Conservation (phyloP, 2,329 filamentous ascomycete species). For the Cladosporium velox region DNA sequence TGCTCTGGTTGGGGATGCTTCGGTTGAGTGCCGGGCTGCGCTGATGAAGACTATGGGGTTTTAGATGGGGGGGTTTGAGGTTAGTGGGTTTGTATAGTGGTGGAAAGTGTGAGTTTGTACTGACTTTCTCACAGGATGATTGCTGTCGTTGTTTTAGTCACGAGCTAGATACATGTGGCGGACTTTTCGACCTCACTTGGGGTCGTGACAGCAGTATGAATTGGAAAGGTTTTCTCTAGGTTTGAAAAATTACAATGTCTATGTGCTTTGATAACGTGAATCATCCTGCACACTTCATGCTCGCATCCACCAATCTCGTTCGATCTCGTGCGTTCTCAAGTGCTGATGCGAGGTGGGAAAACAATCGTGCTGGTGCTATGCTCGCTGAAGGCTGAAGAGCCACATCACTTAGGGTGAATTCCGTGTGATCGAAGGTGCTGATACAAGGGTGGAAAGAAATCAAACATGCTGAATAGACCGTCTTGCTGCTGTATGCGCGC, state of each 20-base stretch:
- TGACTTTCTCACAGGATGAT: not conserved
- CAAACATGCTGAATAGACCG: not conserved
- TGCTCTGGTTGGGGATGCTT: not conserved
- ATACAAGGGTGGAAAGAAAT: not conserved
- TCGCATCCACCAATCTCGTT: not conserved
- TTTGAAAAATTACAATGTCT: not conserved
- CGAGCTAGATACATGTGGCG: not conserved
- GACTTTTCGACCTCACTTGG: not conserved
- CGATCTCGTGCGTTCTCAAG: not conserved
- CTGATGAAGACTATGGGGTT: slow-evolving; percentile 10
- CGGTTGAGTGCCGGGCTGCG: not conserved
- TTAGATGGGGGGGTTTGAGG: not conserved
- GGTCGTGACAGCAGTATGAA: not conserved
- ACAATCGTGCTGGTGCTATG: not conserved
- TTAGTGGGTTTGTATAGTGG: not conserved
- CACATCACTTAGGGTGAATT: not conserved
- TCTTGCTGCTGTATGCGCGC: not conserved
- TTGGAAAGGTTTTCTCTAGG: not conserved
- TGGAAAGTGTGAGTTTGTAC: not conserved
- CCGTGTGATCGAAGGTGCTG: not conserved
- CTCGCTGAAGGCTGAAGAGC: not conserved
- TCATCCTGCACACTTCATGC: not conserved
- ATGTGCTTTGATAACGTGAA: not conserved
- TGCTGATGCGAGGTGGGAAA: not conserved
- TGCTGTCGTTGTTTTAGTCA: not conserved